phyloP scores from a whole-genome alignment of 2,329 filamentous ascomycete genomes.

The Westerdykella sp. region DNA sequence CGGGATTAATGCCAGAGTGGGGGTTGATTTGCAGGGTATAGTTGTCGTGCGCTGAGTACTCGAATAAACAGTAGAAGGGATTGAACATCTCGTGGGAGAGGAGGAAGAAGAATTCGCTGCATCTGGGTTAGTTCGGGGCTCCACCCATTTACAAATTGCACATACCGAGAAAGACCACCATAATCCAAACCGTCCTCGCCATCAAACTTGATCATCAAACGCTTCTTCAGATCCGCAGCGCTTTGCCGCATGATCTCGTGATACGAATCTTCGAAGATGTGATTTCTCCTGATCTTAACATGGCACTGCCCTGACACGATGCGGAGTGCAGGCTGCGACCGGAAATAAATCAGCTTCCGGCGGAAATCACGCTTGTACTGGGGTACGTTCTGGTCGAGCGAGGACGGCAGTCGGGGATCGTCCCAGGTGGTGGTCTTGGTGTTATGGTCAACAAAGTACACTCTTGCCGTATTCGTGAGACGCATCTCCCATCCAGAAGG shows the following conservation, averaged over 20 bases:
- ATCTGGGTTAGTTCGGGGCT: slow-evolving; percentile 20
- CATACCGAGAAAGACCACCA: slow-evolving; percentile 78
- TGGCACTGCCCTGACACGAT: slow-evolving; percentile 96
- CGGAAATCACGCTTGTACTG: slow-evolving; percentile 99
- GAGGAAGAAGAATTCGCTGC: slow-evolving; percentile 96
- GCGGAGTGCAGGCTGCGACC: slow-evolving; percentile 90
- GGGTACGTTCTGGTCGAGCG: slow-evolving; percentile 93
- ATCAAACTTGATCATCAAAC: slow-evolving; percentile 99
- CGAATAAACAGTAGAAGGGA: slow-evolving; percentile 98
- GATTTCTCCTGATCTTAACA: slow-evolving; percentile 91
- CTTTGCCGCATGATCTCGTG: slow-evolving; percentile 97
- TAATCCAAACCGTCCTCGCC: slow-evolving; percentile 98
- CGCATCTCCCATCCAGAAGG: slow-evolving; percentile 99
- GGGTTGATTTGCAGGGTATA: slow-evolving; percentile 99
- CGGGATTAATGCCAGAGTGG: slow-evolving; percentile 97
- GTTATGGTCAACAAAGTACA: slow-evolving; percentile 99
- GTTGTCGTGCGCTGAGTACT: slow-evolving; percentile 99
- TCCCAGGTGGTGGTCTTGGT: slow-evolving; percentile 99
- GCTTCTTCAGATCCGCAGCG: slow-evolving; percentile 92
- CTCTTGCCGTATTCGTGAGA: slow-evolving; percentile 91
- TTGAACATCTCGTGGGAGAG: slow-evolving; percentile 99
- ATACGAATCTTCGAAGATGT: slow-evolving; percentile 98
- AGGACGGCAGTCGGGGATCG: slow-evolving; percentile 89
- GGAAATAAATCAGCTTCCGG: slow-evolving; percentile 97
- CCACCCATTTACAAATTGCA: slow-evolving; percentile 1